A percentile compares a stretch with the other conserved stretches of the same genome.
Evolutionary conservation across 2,329 filamentous ascomycete genomes (phyloP).

Genomic region (Fusarium pseudograminearum): DNA sequence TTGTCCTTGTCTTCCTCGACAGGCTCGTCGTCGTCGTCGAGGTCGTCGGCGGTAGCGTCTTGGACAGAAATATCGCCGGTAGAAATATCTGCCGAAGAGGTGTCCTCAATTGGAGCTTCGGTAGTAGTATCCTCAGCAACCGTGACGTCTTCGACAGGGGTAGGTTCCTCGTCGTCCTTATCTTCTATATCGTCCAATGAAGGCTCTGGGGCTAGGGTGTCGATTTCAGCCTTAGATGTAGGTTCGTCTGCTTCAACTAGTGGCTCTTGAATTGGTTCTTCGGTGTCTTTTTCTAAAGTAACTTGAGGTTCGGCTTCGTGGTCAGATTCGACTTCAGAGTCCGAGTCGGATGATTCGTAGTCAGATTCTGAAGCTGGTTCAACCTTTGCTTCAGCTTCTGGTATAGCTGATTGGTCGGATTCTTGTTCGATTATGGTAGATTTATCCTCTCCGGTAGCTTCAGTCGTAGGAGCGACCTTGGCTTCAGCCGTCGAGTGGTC

Average conservation of each 20-base stretch:
- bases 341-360: neutral
- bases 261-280: slow-evolving; percentile 17
- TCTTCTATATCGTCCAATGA: slow-evolving; percentile 26
- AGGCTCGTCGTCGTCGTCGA: slow-evolving; percentile 15
- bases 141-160: slow-evolving; percentile 23
- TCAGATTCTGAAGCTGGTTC: slow-evolving; percentile 8
- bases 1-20: slow-evolving; percentile 17
- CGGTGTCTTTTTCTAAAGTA: slow-evolving; percentile 10
- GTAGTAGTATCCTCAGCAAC: slow-evolving; percentile 21
- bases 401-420: slow-evolving; percentile 7
- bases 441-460: slow-evolving; percentile 21
- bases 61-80: slow-evolving; percentile 20
- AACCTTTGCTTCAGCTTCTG: slow-evolving; percentile 4
- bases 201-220: slow-evolving; percentile 6
- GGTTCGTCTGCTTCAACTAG: slow-evolving; percentile 9
- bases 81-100: slow-evolving; percentile 13
- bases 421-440: slow-evolving; percentile 12
- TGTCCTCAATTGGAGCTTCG: slow-evolving; percentile 23
- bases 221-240: slow-evolving; percentile 12
- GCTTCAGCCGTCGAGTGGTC: slow-evolving; percentile 26
- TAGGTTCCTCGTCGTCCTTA: slow-evolving; percentile 16
- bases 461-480: slow-evolving; percentile 23
- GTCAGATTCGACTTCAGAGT: neutral
- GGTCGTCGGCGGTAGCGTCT: slow-evolving; percentile 19
- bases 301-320: slow-evolving; percentile 8